Conservation (phyloP, 495 filamentous ascomycete species). For the Penicillium maclennaniae region DNA sequence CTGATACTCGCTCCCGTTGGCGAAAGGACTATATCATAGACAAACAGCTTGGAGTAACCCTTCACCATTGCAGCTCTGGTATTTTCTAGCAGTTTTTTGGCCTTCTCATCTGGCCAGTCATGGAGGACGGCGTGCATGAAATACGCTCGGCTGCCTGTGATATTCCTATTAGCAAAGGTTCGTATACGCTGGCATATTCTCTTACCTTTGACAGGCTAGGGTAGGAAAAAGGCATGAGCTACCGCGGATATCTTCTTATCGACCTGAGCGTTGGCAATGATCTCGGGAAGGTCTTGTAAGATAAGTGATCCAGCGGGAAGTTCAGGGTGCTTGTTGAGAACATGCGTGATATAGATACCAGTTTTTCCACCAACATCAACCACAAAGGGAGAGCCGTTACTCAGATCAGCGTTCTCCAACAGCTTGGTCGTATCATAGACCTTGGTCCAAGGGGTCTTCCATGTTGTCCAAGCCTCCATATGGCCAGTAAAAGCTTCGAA, state of each 20-base stretch:
- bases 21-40: conserved; percentile 44
- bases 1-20: conserved; percentile 23
- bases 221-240: conserved; percentile 47
- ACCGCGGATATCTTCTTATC: conserved; percentile 41
- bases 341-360: conserved; percentile 44
- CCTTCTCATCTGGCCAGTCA: conserved; percentile 38
- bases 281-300: conserved; percentile 48
- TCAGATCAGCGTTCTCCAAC: conserved; percentile 15
- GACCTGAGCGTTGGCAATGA: conserved; percentile 33
- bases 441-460: conserved; percentile 33
- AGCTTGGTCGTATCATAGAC: conserved; percentile 28
- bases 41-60: conserved; percentile 45
- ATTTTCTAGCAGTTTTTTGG: conserved; percentile 19
- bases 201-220: conserved; percentile 47
- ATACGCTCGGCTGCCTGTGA: conserved; percentile 34
- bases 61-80: conserved; percentile 34
- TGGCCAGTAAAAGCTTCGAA: conserved; percentile 34
- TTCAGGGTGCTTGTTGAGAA: conserved; percentile 37
- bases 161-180: not conserved
- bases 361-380: conserved; percentile 51
- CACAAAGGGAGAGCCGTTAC: conserved; percentile 26
- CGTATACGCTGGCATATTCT: not conserved
- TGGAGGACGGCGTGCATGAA: conserved; percentile 46
- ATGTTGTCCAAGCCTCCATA: conserved; percentile 36
- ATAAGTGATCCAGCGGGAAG: conserved; percentile 36